Conservation (phyloP, 768 basidiomycete species). For the Suillus ampliporus region DNA sequence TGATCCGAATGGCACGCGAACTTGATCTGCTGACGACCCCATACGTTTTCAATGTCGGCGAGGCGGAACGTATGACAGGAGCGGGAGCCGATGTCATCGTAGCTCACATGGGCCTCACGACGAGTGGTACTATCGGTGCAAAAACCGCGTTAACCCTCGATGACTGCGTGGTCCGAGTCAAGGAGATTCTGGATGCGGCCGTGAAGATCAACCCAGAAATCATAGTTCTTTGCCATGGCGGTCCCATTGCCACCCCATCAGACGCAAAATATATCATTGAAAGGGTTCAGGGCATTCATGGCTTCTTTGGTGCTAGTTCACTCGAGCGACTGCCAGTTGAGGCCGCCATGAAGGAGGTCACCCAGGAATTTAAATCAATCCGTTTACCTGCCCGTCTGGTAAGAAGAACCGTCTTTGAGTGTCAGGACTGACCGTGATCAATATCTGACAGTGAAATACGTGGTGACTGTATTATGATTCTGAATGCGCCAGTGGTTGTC, state of each 20-base stretch:
- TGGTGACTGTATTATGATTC: neutral
- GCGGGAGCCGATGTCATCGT: constrained; percentile 34
- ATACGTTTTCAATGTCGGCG: constrained; percentile 34
- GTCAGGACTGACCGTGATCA: constrained; percentile 1
- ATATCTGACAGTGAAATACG: neutral
- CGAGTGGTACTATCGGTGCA: constrained; percentile 30
- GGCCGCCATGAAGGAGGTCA: constrained; percentile 22
- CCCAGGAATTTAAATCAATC: constrained; percentile 31
- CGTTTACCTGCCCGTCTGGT: constrained; percentile 10
- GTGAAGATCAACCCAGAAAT: constrained; percentile 22
- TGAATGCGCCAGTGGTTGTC: neutral
- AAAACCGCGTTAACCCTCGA: constrained; percentile 29
- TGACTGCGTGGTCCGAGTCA: constrained; percentile 27
- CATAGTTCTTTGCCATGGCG: constrained; percentile 30
- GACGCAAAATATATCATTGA: constrained; percentile 29
- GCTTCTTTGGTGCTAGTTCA: constrained; percentile 36
- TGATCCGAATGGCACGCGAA: constrained; percentile 31
- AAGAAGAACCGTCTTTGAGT: constrained; percentile 1
- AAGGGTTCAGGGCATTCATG: constrained; percentile 22
- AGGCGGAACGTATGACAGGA: constrained; percentile 29
- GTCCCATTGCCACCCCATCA: constrained; percentile 30
- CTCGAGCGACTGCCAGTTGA: constrained; percentile 33
- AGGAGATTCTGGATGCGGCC: constrained; percentile 24
- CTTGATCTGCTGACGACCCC: constrained; percentile 32
- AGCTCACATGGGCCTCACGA: constrained; percentile 37